A percentile compares a stretch with the other conserved stretches of the same genome.
phyloP scores from a whole-genome alignment of 2,329 filamentous ascomycete genomes.

The Aspergillus quadrilineatus region DNA sequence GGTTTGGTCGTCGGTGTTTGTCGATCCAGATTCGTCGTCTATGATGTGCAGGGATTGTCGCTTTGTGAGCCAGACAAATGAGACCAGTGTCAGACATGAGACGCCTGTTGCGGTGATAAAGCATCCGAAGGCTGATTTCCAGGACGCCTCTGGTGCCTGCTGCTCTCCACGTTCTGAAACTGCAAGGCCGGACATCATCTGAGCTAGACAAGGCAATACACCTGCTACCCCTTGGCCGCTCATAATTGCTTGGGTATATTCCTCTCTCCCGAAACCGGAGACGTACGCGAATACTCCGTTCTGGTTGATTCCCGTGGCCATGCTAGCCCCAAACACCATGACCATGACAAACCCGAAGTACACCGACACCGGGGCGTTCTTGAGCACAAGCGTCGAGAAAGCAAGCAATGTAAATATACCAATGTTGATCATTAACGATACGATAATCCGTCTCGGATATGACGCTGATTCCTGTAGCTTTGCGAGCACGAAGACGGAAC shows the following conservation, averaged over 20 bases:
- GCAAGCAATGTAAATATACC: slow-evolving; percentile 74
- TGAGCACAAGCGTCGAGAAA: slow-evolving; percentile 70
- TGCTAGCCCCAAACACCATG: slow-evolving; percentile 76
- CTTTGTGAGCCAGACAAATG: slow-evolving; percentile 71
- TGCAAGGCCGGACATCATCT: slow-evolving; percentile 78
- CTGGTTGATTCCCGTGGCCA: slow-evolving; percentile 81
- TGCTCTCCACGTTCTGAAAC: slow-evolving; percentile 51
- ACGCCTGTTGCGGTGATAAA: slow-evolving; percentile 84
- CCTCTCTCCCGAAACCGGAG: slow-evolving; percentile 75
- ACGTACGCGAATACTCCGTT: slow-evolving; percentile 94
- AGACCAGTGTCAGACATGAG: slow-evolving; percentile 66
- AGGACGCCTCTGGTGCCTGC: slow-evolving; percentile 46
- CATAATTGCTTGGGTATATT: slow-evolving; percentile 97
- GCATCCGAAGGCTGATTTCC: slow-evolving; percentile 79
- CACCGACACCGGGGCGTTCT: slow-evolving; percentile 57
- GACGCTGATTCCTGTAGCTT: slow-evolving; percentile 78
- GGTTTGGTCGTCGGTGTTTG: slow-evolving; percentile 8
- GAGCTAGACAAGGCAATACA: slow-evolving; percentile 81
- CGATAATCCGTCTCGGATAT: slow-evolving; percentile 82
- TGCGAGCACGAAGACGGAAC: slow-evolving; percentile 71
- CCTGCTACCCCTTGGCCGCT: slow-evolving; percentile 88
- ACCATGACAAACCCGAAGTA: slow-evolving; percentile 82
- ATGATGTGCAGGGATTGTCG: slow-evolving; percentile 34
- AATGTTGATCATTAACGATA: slow-evolving; percentile 75
- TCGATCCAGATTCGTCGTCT: slow-evolving; percentile 31